These are phyloP conservation scores for Cornus kousa DNA, from an alignment of 148 eudicot genomes.

Conservation along the genomic window DNA sequence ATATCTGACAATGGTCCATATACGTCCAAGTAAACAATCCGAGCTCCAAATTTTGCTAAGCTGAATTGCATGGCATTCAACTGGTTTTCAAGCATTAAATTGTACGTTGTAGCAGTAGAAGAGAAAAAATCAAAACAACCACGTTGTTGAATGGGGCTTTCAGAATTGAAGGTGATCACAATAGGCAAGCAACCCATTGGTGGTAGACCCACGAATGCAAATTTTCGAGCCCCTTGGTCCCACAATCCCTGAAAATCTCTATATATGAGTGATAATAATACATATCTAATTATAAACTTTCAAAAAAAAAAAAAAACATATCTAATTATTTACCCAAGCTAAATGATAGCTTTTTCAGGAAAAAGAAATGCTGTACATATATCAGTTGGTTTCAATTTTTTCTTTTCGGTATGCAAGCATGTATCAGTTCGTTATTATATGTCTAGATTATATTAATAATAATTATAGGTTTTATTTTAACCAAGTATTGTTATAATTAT, in stretches of 20 bases:
- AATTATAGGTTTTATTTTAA: no score
- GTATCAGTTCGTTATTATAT: no score
- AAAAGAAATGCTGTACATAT: no score
- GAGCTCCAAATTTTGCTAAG: slow-evolving; percentile 16
- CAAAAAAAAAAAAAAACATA: no score
- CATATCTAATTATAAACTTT: not conserved
- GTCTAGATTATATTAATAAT: no score
- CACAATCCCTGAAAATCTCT: slow-evolving; percentile 29
- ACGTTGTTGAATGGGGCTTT: slow-evolving; percentile 22
- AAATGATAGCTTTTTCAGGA: no score
- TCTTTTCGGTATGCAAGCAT: no score
- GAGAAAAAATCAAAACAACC: slow-evolving; percentile 41
- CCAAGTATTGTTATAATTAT: no score
- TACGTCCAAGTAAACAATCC: slow-evolving; percentile 44
- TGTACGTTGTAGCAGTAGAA: slow-evolving; percentile 33
- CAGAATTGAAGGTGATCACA: slow-evolving; percentile 48
- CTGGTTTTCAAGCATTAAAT: slow-evolving; percentile 31
- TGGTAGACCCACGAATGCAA: slow-evolving; percentile 57
- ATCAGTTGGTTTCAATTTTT: no score
- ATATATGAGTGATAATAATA: not conserved
- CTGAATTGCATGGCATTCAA: slow-evolving; percentile 27
- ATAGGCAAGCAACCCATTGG: slow-evolving; percentile 83
- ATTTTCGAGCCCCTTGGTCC: slow-evolving; percentile 58
- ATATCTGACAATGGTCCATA: slow-evolving; percentile 35
- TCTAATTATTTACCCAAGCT: no score